Base-by-base conservation (phyloP, 2,329 filamentous ascomycete genomes). In the Xylaria sp. region DNA sequence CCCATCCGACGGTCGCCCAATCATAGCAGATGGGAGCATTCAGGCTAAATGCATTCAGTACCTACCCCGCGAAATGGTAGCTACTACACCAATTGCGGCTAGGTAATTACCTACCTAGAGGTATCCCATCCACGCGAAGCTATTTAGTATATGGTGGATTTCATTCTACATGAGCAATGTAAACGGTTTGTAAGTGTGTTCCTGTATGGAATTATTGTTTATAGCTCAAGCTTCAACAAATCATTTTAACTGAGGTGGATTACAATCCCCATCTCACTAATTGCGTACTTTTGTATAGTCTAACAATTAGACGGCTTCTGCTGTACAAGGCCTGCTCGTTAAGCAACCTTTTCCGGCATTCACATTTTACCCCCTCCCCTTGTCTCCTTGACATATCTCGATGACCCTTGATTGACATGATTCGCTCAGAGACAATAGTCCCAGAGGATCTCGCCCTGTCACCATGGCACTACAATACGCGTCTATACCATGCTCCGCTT, bases 301-400 rank as follows among this genome's bases (percentile, higher is more conserved):
- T 64, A 53, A 48, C 35, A 59, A 53, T 23, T 55, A 60, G 50
- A 64, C 42, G 42, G 18, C 54, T 53, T 29, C 10, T 62, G 29
- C 48, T 13, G 13, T 16, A 57, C 42, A 21, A 21, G 12, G 13
- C n/a, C n/a, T 51, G 62, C 68, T 65, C 25, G 32, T 64, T 23
- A 9, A 51, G n/a, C 18, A 32, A 48, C 48, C 60, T 27, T 27
- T 40, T 47, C 50, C 35, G 53, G 51, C 42, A 50, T 68, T 69
- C 65, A 18, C 69, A 71, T 69, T 69, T 71, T 71, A 72, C 65
- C 70, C 70, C 62, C 47, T 44, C 60, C 65, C 70, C 70, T 61
- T 64, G 69, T 71, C 65, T 23, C 5, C 16, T 47, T 42, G 35
- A 40, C 37, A 29, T 16, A 35, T 27, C 27, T 47, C 48, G 54